phyloP scores from a whole-genome alignment of 75 land plant species.

The Sequoiadendron giganteum region DNA sequence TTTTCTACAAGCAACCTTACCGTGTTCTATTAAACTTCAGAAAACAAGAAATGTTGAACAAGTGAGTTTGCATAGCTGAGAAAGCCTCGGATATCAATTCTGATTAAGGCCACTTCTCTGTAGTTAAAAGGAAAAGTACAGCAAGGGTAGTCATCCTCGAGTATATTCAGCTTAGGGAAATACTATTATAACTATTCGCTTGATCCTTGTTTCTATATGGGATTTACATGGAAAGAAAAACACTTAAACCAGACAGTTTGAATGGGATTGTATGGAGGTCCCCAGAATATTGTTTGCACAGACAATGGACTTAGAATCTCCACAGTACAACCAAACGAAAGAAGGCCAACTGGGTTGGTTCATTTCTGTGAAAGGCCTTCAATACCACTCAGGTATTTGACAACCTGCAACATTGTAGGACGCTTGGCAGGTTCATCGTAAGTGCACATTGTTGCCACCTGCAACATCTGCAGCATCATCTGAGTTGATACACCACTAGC shows the following conservation, averaged over 20 bases:
- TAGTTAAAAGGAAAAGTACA: background rate
- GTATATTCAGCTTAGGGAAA: too few species aligned
- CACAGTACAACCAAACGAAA: background rate
- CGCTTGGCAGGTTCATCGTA: conserved; percentile 37
- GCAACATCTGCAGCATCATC: conserved; percentile 38
- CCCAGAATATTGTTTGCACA: background rate
- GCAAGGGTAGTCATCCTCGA: background rate
- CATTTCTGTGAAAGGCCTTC: conserved; percentile 9
- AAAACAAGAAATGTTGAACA: too few species aligned
- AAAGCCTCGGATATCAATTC: background rate
- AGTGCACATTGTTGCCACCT: conserved; percentile 38
- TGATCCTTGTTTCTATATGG: background rate
- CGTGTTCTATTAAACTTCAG: too few species aligned
- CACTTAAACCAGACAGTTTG: background rate
- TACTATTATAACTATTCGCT: background rate
- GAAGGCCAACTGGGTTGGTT: background rate
- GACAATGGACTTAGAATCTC: background rate
- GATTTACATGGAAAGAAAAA: background rate
- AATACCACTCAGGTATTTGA: conserved; percentile 31
- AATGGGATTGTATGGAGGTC: background rate
- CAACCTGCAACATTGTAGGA: conserved; percentile 50
- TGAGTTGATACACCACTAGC: conserved; percentile 19
- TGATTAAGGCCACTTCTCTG: background rate
- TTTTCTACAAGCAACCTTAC: too few species aligned
- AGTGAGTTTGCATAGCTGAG: too few species aligned